These are phyloP conservation scores for Candida piceae DNA, from an alignment of 805 yeast species.

Conservation along the genomic window DNA sequence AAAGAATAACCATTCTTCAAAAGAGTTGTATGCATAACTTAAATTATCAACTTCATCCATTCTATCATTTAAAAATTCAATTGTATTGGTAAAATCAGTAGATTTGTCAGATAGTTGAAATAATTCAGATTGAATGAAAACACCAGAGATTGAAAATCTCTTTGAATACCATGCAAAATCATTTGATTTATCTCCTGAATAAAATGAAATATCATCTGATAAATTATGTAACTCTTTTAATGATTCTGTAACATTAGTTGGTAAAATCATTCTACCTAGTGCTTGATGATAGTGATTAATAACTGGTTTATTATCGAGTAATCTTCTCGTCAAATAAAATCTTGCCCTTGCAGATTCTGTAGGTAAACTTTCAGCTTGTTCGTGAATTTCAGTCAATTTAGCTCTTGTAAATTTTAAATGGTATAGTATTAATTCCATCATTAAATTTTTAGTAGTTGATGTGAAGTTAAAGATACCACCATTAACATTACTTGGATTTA, in stretches of 20 bases:
- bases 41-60: constrained; percentile 46
- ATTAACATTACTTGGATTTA: constrained; percentile 37
- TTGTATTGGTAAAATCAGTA: constrained; percentile 48
- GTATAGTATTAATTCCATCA: constrained; percentile 38
- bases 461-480: constrained; percentile 36
- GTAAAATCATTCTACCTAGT: constrained; percentile 58
- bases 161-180: constrained; percentile 95
- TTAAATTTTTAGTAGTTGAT: constrained; percentile 24
- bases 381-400: constrained; percentile 29
- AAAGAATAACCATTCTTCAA: constrained; percentile 76
- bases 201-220: constrained; percentile 77
- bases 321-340: constrained; percentile 38
- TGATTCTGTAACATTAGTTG: constrained; percentile 53
- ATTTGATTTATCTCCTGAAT: constrained; percentile 71
- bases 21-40: constrained; percentile 57
- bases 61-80: constrained; percentile 57
- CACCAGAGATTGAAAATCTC: constrained; percentile 61
- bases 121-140: constrained; percentile 71
- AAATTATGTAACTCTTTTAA: constrained; percentile 66
- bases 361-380: constrained; percentile 13
- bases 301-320: constrained; percentile 46
- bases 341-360: constrained; percentile 22
- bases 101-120: constrained; percentile 77
- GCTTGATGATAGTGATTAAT: constrained; percentile 42
- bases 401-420: constrained; percentile 43